Conservation (phyloP, 106 monocot genomes). For the Dendrobium catenatum region DNA sequence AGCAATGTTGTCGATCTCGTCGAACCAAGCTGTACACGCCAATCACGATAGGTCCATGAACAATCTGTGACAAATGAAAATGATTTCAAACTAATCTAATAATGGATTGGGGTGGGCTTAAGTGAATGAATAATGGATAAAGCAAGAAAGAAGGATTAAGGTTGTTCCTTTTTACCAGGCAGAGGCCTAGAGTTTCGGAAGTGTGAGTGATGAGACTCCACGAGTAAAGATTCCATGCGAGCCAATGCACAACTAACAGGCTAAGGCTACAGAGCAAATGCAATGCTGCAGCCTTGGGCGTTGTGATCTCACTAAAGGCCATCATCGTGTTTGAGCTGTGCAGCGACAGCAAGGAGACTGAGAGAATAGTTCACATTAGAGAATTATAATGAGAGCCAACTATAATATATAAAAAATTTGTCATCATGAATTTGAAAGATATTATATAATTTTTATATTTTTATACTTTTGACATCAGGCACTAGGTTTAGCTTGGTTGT, state of each 20-base stretch:
- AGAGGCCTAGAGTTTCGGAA: conserved; percentile 29
- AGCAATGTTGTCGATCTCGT: conserved; percentile 20
- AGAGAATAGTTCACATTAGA: too few relatives aligned
- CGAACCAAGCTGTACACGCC: conserved; percentile 36
- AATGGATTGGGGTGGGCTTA: too few relatives aligned
- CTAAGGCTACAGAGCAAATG: neutral
- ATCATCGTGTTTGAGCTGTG: neutral
- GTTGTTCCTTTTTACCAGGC: conserved; percentile 17
- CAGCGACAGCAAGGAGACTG: too few relatives aligned
- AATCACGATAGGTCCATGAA: conserved; percentile 37
- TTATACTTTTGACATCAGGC: too few relatives aligned
- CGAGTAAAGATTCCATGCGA: neutral
- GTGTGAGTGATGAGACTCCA: conserved; percentile 29
- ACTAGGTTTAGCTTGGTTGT: too few relatives aligned
- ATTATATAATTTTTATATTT: too few relatives aligned
- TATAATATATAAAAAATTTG: too few relatives aligned
- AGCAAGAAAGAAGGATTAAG: neutral
- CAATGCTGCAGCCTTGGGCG: neutral
- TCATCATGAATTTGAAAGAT: too few relatives aligned
- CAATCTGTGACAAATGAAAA: conserved; percentile 12
- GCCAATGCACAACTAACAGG: neutral
- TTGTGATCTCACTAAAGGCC: neutral
- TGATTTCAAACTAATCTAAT: neutral
- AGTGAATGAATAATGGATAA: neutral
- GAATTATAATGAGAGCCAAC: too few relatives aligned